Evolutionary conservation across 2,329 filamentous ascomycete species (phyloP).

Genomic region (Blumeria hordei): DNA sequence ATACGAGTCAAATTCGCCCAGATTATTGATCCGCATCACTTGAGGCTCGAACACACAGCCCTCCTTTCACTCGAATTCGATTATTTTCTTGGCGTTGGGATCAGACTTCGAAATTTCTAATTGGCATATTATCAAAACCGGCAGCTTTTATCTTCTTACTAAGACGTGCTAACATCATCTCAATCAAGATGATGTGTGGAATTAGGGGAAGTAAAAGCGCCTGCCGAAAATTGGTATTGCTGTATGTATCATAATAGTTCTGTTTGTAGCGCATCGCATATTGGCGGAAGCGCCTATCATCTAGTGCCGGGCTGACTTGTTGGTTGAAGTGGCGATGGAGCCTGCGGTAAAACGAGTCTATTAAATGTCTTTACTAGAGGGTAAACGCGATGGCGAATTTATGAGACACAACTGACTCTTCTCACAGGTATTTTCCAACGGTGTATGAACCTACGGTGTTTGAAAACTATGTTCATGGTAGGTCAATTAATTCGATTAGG

Average conservation of each 20-base stretch:
- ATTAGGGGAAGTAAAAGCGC: slow-evolving; percentile 36
- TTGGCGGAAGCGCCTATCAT: neutral
- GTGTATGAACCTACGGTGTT: slow-evolving; percentile 97
- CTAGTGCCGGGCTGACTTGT: slow-evolving; percentile 3
- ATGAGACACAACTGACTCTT: neutral
- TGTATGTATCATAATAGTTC: slow-evolving; percentile 25
- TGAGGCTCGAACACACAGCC: too few species aligned
- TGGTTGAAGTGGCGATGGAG: slow-evolving; percentile 59
- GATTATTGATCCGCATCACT: too few species aligned
- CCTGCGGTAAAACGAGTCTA: slow-evolving; percentile 88
- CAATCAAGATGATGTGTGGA: slow-evolving; percentile 12
- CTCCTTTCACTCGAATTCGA: too few species aligned
- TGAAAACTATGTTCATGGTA: slow-evolving; percentile 97
- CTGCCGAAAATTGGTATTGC: slow-evolving; percentile 49
- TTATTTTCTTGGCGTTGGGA: too few species aligned
- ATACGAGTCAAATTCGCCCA: too few species aligned
- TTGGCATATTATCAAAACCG: too few species aligned
- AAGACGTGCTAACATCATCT: too few species aligned
- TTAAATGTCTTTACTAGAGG: slow-evolving; percentile 97
- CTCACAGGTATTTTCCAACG: slow-evolving; percentile 67
- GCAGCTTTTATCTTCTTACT: too few species aligned
- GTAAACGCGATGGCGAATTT: slow-evolving; percentile 26
- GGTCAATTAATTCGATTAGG: slow-evolving; percentile 8
- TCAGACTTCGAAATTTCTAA: too few species aligned
- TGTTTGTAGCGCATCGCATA: neutral